Percentiles rank a stretch among this genome's conserved stretches.
Evolutionary conservation across 1,139 yeast genomes (phyloP).

Genomic region (Spencermartinsiella ligniputridi): DNA sequence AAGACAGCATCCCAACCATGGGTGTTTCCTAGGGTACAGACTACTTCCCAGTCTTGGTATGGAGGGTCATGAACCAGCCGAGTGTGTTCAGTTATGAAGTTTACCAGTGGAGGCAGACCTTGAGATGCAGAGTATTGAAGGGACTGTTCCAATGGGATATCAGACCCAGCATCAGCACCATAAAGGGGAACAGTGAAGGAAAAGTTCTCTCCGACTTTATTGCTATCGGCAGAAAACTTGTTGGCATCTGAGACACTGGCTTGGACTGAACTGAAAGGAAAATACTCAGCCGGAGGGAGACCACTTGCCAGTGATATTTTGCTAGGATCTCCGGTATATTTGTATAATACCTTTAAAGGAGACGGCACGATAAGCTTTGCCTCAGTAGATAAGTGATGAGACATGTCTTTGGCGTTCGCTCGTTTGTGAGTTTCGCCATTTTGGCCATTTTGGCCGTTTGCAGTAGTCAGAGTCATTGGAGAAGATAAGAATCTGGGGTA

Average conservation of each 20-base stretch:
- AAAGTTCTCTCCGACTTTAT: constrained; percentile 57
- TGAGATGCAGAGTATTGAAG: constrained; percentile 85
- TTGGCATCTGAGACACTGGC: constrained; percentile 77
- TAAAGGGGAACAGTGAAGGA: constrained; percentile 37
- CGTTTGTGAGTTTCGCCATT: not conserved
- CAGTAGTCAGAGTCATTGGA: not conserved
- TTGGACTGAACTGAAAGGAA: constrained; percentile 80
- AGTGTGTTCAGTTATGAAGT: constrained; percentile 77
- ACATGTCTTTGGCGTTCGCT: constrained; percentile 54
- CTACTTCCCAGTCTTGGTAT: constrained; percentile 64
- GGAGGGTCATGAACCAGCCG: constrained; percentile 54
- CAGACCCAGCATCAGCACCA: constrained; percentile 42
- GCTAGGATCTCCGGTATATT: constrained; percentile 66
- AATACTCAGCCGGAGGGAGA: constrained; percentile 80
- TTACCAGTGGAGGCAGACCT: constrained; percentile 68
- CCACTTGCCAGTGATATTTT: constrained; percentile 94
- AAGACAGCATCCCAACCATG: constrained; percentile 83
- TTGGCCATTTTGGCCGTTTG: not conserved
- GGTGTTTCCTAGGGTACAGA: constrained; percentile 75
- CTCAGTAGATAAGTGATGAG: constrained; percentile 73
- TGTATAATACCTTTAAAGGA: constrained; percentile 81
- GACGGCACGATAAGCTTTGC: constrained; percentile 73
- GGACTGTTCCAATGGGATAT: constrained; percentile 72
- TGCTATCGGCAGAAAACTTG: constrained; percentile 67
- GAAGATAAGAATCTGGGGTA: not conserved